A percentile compares a stretch with the other conserved stretches of the same genome.
These are phyloP conservation scores for Coffea eugenioides DNA, from an alignment of 257 asterid species.

Conservation along the genomic window DNA sequence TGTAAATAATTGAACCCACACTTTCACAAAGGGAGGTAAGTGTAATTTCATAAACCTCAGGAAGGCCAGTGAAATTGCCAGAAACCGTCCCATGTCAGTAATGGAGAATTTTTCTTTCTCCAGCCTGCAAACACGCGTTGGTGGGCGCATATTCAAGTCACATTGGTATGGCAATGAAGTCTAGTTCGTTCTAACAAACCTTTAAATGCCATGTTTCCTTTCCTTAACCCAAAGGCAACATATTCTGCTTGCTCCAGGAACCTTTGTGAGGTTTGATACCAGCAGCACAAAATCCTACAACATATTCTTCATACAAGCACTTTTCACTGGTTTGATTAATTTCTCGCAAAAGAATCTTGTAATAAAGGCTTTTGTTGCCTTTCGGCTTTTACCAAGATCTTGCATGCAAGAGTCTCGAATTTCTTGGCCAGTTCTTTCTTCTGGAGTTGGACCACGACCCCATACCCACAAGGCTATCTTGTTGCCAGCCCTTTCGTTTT, in stretches of 20 bases:
- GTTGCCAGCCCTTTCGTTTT: constrained; percentile 5
- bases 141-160: constrained; percentile 24
- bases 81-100: too few species aligned
- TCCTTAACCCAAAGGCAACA: constrained; percentile 26
- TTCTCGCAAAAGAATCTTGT: background rate
- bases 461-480: background rate
- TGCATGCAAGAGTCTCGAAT: background rate
- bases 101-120: too few species aligned
- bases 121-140: constrained; percentile 3
- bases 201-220: constrained; percentile 20
- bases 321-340: background rate
- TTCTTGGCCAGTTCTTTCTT: background rate
- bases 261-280: constrained; percentile 23
- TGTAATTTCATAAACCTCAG: too few species aligned
- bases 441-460: background rate
- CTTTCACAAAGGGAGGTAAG: too few species aligned
- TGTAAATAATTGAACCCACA: too few species aligned
- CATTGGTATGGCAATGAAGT: constrained; percentile 1
- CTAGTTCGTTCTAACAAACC: constrained; percentile 14
- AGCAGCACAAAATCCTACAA: background rate
- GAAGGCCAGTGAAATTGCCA: too few species aligned
- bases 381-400: background rate
- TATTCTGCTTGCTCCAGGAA: background rate
- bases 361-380: background rate
- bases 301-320: background rate